Evolutionary conservation across 169 alveolate genomes (phyloP).

Genomic region (Plasmodium vivax): DNA sequence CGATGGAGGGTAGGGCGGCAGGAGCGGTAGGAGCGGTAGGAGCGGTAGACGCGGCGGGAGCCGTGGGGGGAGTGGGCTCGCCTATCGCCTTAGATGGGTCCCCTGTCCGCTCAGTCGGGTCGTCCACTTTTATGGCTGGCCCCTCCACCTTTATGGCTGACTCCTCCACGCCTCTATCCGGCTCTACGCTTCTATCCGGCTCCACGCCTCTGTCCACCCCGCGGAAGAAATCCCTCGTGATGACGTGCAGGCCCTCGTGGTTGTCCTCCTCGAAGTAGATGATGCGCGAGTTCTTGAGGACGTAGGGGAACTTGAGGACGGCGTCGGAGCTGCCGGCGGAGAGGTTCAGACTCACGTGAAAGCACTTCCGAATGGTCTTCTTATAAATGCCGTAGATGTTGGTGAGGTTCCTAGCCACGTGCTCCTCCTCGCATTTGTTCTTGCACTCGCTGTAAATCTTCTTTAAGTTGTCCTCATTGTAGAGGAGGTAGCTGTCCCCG

Average conservation of each 20-base stretch:
- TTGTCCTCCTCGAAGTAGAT: conserved; percentile 68
- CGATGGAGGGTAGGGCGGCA: not conserved
- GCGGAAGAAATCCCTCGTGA: conserved; percentile 27
- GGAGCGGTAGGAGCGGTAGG: not conserved
- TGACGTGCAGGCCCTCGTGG: conserved; percentile 47
- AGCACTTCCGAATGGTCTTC: conserved; percentile 33
- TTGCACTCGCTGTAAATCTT: conserved; percentile 67
- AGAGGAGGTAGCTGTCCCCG: conserved; percentile 50
- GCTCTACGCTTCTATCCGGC: not conserved
- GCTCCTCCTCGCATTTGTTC: conserved; percentile 67
- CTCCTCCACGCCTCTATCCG: not conserved
- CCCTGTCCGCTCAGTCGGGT: too few species aligned
- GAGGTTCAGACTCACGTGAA: conserved; percentile 61
- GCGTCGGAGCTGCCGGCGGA: conserved; percentile 2
- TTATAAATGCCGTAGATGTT: conserved; percentile 63
- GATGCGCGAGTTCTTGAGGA: conserved; percentile 39
- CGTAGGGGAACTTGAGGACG: conserved; percentile 41
- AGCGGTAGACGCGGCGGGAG: not conserved
- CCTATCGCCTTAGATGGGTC: not conserved
- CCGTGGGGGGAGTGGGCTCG: not conserved
- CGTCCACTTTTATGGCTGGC: not conserved
- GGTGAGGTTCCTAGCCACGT: conserved; percentile 26
- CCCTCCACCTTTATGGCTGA: not conserved
- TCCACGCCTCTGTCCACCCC: not conserved
- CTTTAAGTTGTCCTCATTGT: conserved; percentile 54